Evolutionary conservation across 1,284 basidiomycete species (phyloP).

Genomic region (Trametes polyzona): DNA sequence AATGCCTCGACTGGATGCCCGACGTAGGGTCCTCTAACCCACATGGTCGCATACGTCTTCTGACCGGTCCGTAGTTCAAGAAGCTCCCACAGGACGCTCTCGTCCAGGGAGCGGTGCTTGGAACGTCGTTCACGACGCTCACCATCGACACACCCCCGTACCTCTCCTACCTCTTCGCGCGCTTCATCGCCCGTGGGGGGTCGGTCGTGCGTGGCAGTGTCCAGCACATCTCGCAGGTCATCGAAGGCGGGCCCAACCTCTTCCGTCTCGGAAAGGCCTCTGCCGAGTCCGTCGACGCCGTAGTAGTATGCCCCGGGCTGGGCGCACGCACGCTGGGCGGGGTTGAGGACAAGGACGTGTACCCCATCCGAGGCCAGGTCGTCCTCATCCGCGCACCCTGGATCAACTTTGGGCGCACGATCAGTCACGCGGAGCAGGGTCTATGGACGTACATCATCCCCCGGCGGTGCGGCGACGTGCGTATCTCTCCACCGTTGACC

Average conservation of each 20-base stretch:
- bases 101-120: slow-evolving; percentile 46
- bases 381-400: slow-evolving; percentile 53
- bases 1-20: slow-evolving; percentile 60
- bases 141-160: slow-evolving; percentile 73
- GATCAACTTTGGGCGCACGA: slow-evolving; percentile 62
- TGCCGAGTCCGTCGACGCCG: slow-evolving; percentile 42
- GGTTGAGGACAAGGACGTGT: slow-evolving; percentile 50
- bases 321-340: slow-evolving; percentile 51
- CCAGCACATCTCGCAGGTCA: slow-evolving; percentile 67
- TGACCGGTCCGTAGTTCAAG: slow-evolving; percentile 48
- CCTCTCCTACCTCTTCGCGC: slow-evolving; percentile 65
- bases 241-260: slow-evolving; percentile 58
- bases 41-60: not conserved
- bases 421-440: slow-evolving; percentile 49
- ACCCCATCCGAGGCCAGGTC: slow-evolving; percentile 57
- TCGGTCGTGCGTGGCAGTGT: slow-evolving; percentile 56
- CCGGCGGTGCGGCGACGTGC: slow-evolving; percentile 64
- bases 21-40: slow-evolving; percentile 47
- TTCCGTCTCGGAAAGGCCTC: slow-evolving; percentile 37
- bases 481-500: slow-evolving; percentile 29
- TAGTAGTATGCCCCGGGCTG: slow-evolving; percentile 72
- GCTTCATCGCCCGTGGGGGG: slow-evolving; percentile 67
- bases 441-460: slow-evolving; percentile 75
- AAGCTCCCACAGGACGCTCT: slow-evolving; percentile 49
- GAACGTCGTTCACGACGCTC: slow-evolving; percentile 64